These are phyloP conservation scores for Dactylellina cionopaga DNA, from an alignment of 2,329 filamentous ascomycete species.

Conservation along the genomic window DNA sequence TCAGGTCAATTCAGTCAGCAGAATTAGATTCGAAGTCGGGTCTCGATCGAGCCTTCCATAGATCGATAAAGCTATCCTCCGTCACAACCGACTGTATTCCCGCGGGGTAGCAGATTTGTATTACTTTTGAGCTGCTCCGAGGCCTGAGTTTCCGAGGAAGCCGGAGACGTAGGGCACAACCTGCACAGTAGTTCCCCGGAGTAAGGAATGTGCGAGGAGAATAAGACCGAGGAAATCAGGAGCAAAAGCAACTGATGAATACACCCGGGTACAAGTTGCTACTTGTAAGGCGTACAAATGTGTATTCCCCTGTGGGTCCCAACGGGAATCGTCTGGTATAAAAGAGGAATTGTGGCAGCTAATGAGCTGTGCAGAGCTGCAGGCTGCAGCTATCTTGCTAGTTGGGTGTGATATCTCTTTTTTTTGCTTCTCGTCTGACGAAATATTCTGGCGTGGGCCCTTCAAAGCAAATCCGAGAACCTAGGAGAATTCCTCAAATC, in stretches of 20 bases:
- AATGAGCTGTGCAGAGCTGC: no score
- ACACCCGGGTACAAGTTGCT: slow-evolving; percentile 13
- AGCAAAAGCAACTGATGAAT: slow-evolving; percentile 8
- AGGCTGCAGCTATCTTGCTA: slow-evolving; percentile 6
- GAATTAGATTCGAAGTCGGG: no score
- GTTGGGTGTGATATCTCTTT: background rate
- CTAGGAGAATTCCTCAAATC: no score
- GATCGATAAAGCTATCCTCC: background rate
- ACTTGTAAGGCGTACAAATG: slow-evolving; percentile 21
- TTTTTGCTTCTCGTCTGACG: background rate
- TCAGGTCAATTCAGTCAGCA: no score
- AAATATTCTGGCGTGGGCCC: slow-evolving; percentile 2
- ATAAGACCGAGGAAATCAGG: background rate
- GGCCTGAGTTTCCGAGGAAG: background rate
- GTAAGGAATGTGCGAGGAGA: slow-evolving; percentile 22
- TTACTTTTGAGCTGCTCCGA: background rate
- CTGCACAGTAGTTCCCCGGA: background rate
- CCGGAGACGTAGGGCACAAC: slow-evolving; percentile 7
- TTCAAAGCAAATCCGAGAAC: no score
- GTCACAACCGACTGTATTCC: background rate
- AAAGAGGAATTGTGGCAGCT: slow-evolving; percentile 16
- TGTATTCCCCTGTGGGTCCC: slow-evolving; percentile 1
- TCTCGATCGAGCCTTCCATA: no score
- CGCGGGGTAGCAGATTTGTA: slow-evolving; percentile 3
- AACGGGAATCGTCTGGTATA: slow-evolving; percentile 25